Base-by-base conservation (phyloP, 2,329 filamentous ascomycete genomes). In the Hypomyces rosellus region DNA sequence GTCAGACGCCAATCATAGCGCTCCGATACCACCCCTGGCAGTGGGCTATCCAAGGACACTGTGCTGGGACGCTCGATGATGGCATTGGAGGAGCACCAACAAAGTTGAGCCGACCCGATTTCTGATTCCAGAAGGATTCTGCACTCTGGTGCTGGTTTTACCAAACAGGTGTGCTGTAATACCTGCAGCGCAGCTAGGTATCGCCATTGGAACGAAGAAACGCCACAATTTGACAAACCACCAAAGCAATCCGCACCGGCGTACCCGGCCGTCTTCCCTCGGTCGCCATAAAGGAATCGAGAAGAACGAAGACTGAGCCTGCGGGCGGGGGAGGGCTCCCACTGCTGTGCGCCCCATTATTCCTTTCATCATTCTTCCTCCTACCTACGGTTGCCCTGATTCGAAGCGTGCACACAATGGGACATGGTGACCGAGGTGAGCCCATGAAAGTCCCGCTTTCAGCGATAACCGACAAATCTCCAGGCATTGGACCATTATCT, bases 1-100 rank as follows among this genome's bases (percentile, higher is more conserved):
- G 54, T 42, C 13, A 51, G 54, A 55, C 61, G 56, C 65, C 65
- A 67, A 67, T 67, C 63, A 67, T 15, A 43, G 22, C 43, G 50
- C 33, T 50, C 55, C 56, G 61, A 63, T 64, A 64, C 55, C 48
- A 43, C 51, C 51, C 51, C 51, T 52, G 48, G 44, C 41, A 39
- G 34, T 38, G 22, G 45, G 45, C 56, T 54, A 55, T 60, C 59
- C 53, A 59, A 52, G 46, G 53, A 18, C 37, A 3, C 50, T 52
- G 50, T 50, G 47, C 47, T 46, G 33, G 33, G 42, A 39, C 50
- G 36, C 37, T 49, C 50, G 20, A 52, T 50, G 50, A 52, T 52
- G 50, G 50, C 50, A 52, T 52, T 38, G 15, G 41, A 45, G 25
- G 25, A 30, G 25, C 36, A 45, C 53, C 48, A 49, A 49, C 50